Base-by-base conservation (phyloP, 2,329 filamentous ascomycete species). In the Xenosphaeropsis pyriputrescens region DNA sequence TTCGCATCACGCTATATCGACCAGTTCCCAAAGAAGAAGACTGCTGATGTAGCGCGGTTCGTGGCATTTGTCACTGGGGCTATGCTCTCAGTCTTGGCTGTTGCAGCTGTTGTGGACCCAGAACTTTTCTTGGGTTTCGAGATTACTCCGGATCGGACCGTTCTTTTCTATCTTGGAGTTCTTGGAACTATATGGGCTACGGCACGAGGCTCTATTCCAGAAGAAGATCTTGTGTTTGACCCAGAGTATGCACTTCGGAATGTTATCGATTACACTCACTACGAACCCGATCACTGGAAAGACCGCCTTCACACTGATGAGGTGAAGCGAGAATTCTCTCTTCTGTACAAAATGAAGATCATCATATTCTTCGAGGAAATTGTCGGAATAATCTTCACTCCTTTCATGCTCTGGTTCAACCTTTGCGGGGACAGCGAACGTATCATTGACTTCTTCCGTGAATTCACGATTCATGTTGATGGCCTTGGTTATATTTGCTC, bases 381-480 rank as follows among this genome's bases (percentile, higher is more conserved):
- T 4, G 60, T 95, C 42, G 89, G 88, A 51, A 93, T 98, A 55
- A 72, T 96, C 39, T 79, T 93, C 40, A 93, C 89, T 0, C 91
- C 91, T 1, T 78, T 94, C 50, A 72, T 98, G 32, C 70, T 98
- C 11, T 82, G 88, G 61, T 80, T 84, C 53, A 88, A 84, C 43
- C 68, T 96, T 26, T 85, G 88, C 0, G 81, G 78, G 48, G 93
- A 84, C 57, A 89, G 83, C 54, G 89, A 96, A 47, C 84, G 88
- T 41, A 80, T 98, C 45, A 79, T 96, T 41, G 91, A 98, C 59
- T 98, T 98, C 59, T 96, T 98, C 64, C 79, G 91, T 30, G 91
- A 98, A 55, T 95, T 96, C 49, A 96, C 91, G 0, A 78, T 98
- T 16, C 88, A 98, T 49, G 89, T 98, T 13, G 91, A 98, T 52